phyloP scores from a whole-genome alignment of 1,284 basidiomycete genomes.

The Cutaneotrichosporon cyanovorans region DNA sequence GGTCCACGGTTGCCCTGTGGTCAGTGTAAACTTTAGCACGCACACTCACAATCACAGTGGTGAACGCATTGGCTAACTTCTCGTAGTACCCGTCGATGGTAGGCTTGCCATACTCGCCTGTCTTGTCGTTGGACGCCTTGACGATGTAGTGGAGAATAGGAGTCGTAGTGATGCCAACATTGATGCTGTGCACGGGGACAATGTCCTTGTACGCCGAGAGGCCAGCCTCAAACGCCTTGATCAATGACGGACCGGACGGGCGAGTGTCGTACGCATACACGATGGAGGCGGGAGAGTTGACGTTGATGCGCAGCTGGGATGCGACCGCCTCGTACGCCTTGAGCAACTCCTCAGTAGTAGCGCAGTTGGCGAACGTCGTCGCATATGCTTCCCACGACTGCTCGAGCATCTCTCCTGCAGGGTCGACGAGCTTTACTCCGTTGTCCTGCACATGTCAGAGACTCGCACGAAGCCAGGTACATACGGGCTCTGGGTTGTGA shows the following conservation, averaged over 20 bases:
- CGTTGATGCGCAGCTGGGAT: conserved; percentile 63
- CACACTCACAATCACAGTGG: conserved; percentile 70
- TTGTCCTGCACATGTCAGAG: conserved; percentile 63
- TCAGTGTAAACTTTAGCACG: background rate
- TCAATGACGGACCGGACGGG: conserved; percentile 76
- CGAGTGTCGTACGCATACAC: conserved; percentile 91
- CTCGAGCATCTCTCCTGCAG: conserved; percentile 98
- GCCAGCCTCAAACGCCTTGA: conserved; percentile 75
- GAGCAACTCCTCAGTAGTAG: conserved; percentile 64
- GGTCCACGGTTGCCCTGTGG: conserved; percentile 54
- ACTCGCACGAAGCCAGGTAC: conserved; percentile 18
- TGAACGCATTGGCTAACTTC: conserved; percentile 80
- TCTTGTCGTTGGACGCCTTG: conserved; percentile 63
- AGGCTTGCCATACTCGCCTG: conserved; percentile 71
- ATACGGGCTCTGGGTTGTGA: conserved; percentile 90
- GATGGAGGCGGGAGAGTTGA: conserved; percentile 68
- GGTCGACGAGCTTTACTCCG: conserved; percentile 96
- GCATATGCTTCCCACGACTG: conserved; percentile 87
- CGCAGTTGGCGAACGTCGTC: conserved; percentile 80
- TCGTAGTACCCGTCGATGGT: conserved; percentile 77
- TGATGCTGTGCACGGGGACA: conserved; percentile 31
- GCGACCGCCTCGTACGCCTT: conserved; percentile 61
- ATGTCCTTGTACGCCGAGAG: conserved; percentile 55
- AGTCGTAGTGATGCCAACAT: conserved; percentile 76
- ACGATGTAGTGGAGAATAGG: conserved; percentile 96